These are phyloP conservation scores for Hypoxylon trugodes DNA, from an alignment of 495 filamentous ascomycete species.

Conservation along the genomic window DNA sequence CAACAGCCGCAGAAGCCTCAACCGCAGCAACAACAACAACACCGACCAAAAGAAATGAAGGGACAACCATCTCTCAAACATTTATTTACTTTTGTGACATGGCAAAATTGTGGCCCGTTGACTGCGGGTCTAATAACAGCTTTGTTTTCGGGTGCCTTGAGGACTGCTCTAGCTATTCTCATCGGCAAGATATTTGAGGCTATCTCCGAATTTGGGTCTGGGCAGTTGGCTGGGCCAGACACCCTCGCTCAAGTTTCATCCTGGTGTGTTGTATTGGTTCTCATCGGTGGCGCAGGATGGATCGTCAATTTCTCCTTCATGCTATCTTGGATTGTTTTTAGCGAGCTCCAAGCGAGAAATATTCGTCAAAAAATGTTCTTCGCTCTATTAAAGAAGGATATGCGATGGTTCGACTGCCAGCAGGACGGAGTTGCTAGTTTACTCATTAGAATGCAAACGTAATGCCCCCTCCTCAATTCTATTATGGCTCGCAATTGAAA, in stretches of 20 bases:
- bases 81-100: conserved; percentile 78
- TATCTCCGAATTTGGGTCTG: conserved; percentile 71
- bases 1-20: conserved; percentile 25
- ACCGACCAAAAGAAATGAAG: too few relatives aligned
- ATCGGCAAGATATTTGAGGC: conserved; percentile 79
- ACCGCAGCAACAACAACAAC: neutral
- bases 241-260: conserved; percentile 64
- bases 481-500: neutral
- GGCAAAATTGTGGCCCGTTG: conserved; percentile 65
- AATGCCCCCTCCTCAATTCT: conserved; percentile 42
- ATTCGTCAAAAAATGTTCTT: conserved; percentile 71
- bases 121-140: conserved; percentile 59
- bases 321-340: conserved; percentile 74
- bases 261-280: conserved; percentile 66
- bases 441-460: conserved; percentile 78
- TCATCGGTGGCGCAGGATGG: conserved; percentile 70
- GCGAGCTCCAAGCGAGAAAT: conserved; percentile 78
- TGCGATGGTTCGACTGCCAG: conserved; percentile 84
- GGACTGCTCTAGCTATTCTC: conserved; percentile 72
- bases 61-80: conserved; percentile 45
- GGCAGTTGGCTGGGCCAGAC: conserved; percentile 54
- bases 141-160: conserved; percentile 66
- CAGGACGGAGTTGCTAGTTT: conserved; percentile 76
- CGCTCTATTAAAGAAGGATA: conserved; percentile 72
- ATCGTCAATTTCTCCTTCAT: conserved; percentile 71